Evolutionary conservation across 2,329 filamentous ascomycete species (phyloP), one percentile per base, ranked within the genome.

Genomic region (Davidsoniella virescens): DNA sequence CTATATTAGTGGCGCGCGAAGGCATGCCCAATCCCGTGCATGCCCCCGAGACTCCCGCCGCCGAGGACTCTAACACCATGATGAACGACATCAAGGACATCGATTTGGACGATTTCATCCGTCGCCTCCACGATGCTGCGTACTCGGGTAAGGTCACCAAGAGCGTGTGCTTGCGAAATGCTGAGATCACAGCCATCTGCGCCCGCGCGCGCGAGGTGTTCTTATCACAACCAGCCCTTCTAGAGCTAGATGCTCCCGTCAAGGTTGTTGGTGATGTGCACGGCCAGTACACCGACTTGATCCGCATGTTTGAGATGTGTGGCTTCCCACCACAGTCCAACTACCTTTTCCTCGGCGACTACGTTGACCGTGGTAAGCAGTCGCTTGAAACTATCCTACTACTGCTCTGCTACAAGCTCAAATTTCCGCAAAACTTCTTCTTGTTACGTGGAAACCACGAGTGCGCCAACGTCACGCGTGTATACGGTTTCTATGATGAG

Each of bases 221-320:
- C 56, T 70, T 98, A 6, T 87, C 84, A 4, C 92, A 98, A 62
- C 92, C 92, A 3, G 87, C 92, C 1, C 71, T 98, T 20, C 68
- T 98, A 51, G 92, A 98, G 66, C 75, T 98, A 43, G 83, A 90
- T 55, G 86, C 92, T 4, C 90, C 92, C 0, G 92, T 98, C 61
- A 98, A 98, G 69, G 93, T 98, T 59, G 92, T 96, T 25, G 90
- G 90, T 47, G 90, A 96, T 62, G 87, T 96, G 12, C 90, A 96
- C 63, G 90, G 90, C 47, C 90, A 96, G 65, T 96, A 94, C 64
- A 94, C 87, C 9, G 90, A 96, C 64, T 70, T 96, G 47, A 93
- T 96, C 60, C 81, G 90, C 55, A 86, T 96, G 76, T 96, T 96
- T 61, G 90, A 96, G 65, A 95, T 95, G 88, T 95, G 90, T 62